Percentiles rank a stretch among this genome's conserved stretches.
Evolutionary conservation across 768 basidiomycete genomes (phyloP).

Genomic region (Pleurotus sapidus): DNA sequence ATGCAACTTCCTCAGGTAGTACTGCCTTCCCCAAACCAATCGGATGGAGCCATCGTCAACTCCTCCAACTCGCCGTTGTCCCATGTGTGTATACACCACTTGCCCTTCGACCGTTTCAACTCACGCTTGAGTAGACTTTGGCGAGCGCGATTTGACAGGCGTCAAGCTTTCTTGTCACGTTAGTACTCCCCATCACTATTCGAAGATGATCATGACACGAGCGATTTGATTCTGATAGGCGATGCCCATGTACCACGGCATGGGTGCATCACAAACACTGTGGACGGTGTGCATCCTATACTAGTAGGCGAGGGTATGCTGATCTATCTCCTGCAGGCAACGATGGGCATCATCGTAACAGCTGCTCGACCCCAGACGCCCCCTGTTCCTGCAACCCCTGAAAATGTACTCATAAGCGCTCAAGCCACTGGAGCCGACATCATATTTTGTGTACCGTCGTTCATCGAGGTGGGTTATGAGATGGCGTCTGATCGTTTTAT

Average conservation of each 20-base stretch:
- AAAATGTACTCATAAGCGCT: slow-evolving; percentile 22
- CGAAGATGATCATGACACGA: not conserved
- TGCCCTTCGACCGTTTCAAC: not conserved
- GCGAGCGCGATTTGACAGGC: slow-evolving; percentile 3
- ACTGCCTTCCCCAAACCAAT: slow-evolving; percentile 6
- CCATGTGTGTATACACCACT: not conserved
- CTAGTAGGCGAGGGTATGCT: not conserved
- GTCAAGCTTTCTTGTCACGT: slow-evolving; percentile 1
- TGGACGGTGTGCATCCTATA: slow-evolving; percentile 10
- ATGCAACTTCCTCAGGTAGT: not conserved
- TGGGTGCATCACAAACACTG: slow-evolving; percentile 11
- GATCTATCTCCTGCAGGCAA: slow-evolving; percentile 13
- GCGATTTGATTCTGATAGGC: not conserved
- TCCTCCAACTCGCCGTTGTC: slow-evolving; percentile 1
- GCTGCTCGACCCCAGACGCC: slow-evolving; percentile 26
- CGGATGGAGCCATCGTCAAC: not conserved
- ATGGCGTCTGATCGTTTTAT: not conserved
- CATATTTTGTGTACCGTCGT: slow-evolving; percentile 25
- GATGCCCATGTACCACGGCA: slow-evolving; percentile 8
- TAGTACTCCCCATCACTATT: not conserved
- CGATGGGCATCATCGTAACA: slow-evolving; percentile 21
- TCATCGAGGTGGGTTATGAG: slow-evolving; percentile 24
- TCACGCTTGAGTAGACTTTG: not conserved
- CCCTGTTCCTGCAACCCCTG: slow-evolving; percentile 23
- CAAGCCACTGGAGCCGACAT: slow-evolving; percentile 17